Base-by-base conservation (phyloP, 139 green algal genomes). In the Chlorella sp. region DNA sequence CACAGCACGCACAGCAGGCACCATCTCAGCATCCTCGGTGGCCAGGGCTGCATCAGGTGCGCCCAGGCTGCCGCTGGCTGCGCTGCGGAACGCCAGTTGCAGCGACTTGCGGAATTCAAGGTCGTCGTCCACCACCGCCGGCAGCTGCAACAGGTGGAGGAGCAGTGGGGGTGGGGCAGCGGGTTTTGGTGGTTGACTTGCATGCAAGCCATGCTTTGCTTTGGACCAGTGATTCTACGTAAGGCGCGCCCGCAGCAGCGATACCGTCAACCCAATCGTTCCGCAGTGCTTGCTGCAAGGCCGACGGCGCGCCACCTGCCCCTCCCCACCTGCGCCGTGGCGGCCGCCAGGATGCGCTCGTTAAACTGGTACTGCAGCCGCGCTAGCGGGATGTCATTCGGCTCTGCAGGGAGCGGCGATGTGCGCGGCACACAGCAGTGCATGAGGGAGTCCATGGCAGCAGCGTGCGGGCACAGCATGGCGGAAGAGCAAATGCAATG, bases 361-460 rank as follows among this genome's bases (percentile, higher is more conserved):
- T 93, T 93, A 67, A 93, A 93, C 62, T 93, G 74, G 71, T 90
- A 93, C 60, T 94, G 90, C n/a, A 92, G 73, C 16, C 78, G 74
- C 34, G 91, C 78, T 44, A 94, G 57, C 9, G 92, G 92, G 34
- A 95, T 80, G 80, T 95, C 91, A 68, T 95, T 95, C 21, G 92
- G 91, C 26, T 90, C 76, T 78, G 70, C 25, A 60, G 26, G 21
- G n/a, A n/a, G n/a, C n/a, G n/a, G n/a, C n/a, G n/a, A n/a, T n/a
- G n/a, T n/a, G n/a, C n/a, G n/a, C n/a, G n/a, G n/a, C n/a, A n/a
- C n/a, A n/a, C n/a, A n/a, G n/a, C n/a, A n/a, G n/a, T n/a, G n/a
- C n/a, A n/a, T n/a, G n/a, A n/a, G n/a, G n/a, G n/a, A n/a, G n/a
- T n/a, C n/a, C n/a, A n/a, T n/a, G n/a, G n/a, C n/a, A n/a, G n/a